These are phyloP conservation scores for Chalara sp. DNA, from an alignment of 2,329 filamentous ascomycete species.

Conservation along the genomic window DNA sequence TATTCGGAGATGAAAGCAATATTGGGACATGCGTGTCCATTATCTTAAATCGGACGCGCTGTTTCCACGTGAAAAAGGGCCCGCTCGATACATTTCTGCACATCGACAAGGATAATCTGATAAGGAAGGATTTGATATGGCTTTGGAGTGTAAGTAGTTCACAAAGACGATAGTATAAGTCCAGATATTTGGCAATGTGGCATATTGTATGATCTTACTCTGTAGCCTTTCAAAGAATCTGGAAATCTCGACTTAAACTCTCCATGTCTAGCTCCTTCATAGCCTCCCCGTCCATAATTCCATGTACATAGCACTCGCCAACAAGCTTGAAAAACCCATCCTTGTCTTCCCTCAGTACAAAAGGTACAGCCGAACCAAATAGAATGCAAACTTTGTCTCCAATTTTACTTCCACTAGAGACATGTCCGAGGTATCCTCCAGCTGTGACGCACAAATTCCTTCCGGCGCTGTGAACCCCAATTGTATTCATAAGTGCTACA, in stretches of 20 bases:
- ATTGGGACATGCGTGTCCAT: too few species aligned
- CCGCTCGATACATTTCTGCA: too few species aligned
- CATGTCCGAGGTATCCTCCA: constrained; percentile 2
- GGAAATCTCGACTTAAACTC: constrained; percentile 4
- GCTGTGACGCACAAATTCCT: constrained; percentile 3
- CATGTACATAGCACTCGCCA: constrained; percentile 9
- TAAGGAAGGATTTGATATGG: too few species aligned
- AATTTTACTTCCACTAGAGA: constrained; percentile 1
- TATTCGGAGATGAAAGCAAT: too few species aligned
- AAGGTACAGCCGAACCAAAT: constrained; percentile 3
- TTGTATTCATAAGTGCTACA: constrained; percentile 1
- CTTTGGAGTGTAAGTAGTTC: too few species aligned
- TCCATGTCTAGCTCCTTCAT: constrained; percentile 2
- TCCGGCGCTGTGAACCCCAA: constrained; percentile 1
- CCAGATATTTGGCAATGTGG: not conserved
- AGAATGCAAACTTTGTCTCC: constrained; percentile 3
- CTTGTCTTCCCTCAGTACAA: constrained; percentile 4
- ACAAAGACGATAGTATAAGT: not conserved
- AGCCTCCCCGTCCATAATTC: constrained; percentile 16
- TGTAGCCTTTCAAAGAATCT: not conserved
- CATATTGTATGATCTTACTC: not conserved
- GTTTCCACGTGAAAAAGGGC: too few species aligned
- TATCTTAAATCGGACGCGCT: too few species aligned
- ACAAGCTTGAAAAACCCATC: constrained; percentile 13
- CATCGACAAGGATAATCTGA: too few species aligned